Evolutionary conservation across 2,329 filamentous ascomycete species (phyloP), one percentile per base, ranked within the genome.

Genomic region (Calonectria pauciramosa): DNA sequence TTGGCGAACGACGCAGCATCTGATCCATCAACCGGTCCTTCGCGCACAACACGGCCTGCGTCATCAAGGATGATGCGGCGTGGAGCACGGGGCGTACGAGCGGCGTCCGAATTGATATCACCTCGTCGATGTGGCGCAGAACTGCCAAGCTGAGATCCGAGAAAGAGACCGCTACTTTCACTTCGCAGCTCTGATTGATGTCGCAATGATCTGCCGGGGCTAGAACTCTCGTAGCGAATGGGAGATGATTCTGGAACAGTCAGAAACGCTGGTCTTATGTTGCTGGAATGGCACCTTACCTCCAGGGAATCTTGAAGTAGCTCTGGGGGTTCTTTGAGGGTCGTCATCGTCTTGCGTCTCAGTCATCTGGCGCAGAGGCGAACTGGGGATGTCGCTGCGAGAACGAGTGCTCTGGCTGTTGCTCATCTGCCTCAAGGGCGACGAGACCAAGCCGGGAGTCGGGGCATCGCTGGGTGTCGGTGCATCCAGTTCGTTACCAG

Each of bases 161-260:
- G 93, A 82, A 99, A 99, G 36, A 99, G 89, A 7, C 93, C 94
- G 82, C 96, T 98, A 86, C 93, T 95, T 82, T 95, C 95, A 84
- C 94, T 97, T 79, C 92, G 92, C 75, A 95, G 88, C 82, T 96
- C 93, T 68, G 94, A 93, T 77, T 93, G 92, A 64, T 90, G 88
- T 77, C 90, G 86, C 71, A 90, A 85, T 76, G 87, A 88, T 82
- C 91, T 92, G n/a, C 92, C 93, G 32, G 95, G 95, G 82, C 95
- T 98, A 47, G 96, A 98, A 85, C 95, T 98, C 44, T 95, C 95
- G 83, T 98, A 99, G 84, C 93, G 92, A 79, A 99, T 95, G 1
- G 96, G 96, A 1, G 96, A 99, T 0, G 96, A 99, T 82, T 96
- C 96, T 98, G 79, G 63, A 38, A 23, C 16, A 34, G 44, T 82